Conservation (phyloP, 768 basidiomycete genomes). For the Tulasnella calospora region DNA sequence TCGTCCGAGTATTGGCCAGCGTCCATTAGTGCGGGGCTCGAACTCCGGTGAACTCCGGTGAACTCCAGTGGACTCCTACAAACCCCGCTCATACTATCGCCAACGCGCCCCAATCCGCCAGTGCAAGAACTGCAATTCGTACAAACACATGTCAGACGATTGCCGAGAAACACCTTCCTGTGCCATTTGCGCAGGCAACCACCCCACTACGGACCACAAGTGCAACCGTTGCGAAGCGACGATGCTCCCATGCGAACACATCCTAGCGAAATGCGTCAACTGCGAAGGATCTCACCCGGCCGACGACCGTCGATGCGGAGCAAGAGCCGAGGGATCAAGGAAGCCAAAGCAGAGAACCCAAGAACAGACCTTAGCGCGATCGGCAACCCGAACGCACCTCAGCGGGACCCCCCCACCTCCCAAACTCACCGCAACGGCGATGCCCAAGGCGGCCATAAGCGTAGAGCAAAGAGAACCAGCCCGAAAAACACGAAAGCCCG, state of each 20-base stretch:
- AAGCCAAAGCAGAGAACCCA: neutral
- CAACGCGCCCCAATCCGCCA: neutral
- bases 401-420: neutral
- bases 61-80: too few relatives aligned
- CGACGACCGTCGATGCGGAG: neutral
- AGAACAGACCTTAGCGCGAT: neutral
- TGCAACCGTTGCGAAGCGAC: neutral
- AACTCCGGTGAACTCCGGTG: too few relatives aligned
- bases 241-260: neutral
- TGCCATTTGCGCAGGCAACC: neutral
- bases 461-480: neutral
- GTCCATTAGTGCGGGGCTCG: too few relatives aligned
- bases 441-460: neutral
- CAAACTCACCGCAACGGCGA: neutral
- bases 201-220: neutral
- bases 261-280: neutral
- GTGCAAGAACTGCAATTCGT: constrained; percentile 5
- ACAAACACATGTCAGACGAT: neutral
- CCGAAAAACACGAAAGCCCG: neutral
- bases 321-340: neutral
- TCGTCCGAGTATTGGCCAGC: too few relatives aligned
- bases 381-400: neutral
- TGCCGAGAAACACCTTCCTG: neutral
- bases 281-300: neutral
- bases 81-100: neutral